phyloP scores from a whole-genome alignment of 2,329 filamentous ascomycete species.

The Hymenoscyphus occultus region DNA sequence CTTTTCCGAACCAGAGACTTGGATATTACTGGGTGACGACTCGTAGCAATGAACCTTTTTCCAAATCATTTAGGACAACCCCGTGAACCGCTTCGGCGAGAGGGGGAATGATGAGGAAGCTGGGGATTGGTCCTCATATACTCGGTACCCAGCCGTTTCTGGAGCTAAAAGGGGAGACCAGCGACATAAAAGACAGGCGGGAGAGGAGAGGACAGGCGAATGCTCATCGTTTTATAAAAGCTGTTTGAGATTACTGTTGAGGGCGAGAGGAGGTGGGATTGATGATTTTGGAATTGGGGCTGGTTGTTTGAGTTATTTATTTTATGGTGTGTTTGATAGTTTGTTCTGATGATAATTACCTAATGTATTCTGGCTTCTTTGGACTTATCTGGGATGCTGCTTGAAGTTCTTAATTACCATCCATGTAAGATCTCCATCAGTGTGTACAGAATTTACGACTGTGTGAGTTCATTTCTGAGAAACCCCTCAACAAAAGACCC shows the following conservation, averaged over 20 bases:
- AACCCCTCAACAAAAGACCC: too few relatives aligned
- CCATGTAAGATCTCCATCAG: too few relatives aligned
- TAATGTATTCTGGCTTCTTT: background rate
- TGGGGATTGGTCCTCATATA: conserved; percentile 29
- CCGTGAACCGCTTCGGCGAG: conserved; percentile 26
- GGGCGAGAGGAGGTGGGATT: conserved; percentile 6
- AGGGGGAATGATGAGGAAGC: conserved; percentile 26
- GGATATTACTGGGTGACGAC: conserved; percentile 34
- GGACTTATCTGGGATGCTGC: background rate
- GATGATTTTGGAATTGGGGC: background rate
- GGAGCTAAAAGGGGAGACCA: conserved; percentile 23
- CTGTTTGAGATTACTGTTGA: conserved; percentile 28
- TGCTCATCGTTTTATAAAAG: conserved; percentile 21
- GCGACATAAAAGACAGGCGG: conserved; percentile 11
- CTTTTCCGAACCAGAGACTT: conserved; percentile 29
- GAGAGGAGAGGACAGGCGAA: conserved; percentile 15
- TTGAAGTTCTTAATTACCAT: background rate
- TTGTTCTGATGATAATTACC: background rate
- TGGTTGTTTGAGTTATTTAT: background rate
- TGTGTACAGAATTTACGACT: too few relatives aligned
- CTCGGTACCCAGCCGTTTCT: conserved; percentile 11
- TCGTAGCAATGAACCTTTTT: conserved; percentile 29
- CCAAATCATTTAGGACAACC: conserved; percentile 25
- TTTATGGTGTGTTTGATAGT: background rate
- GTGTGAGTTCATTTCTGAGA: too few relatives aligned